These are phyloP conservation scores for Pyrenophora seminiperda DNA, from an alignment of 2,329 filamentous ascomycete genomes.

Conservation along the genomic window DNA sequence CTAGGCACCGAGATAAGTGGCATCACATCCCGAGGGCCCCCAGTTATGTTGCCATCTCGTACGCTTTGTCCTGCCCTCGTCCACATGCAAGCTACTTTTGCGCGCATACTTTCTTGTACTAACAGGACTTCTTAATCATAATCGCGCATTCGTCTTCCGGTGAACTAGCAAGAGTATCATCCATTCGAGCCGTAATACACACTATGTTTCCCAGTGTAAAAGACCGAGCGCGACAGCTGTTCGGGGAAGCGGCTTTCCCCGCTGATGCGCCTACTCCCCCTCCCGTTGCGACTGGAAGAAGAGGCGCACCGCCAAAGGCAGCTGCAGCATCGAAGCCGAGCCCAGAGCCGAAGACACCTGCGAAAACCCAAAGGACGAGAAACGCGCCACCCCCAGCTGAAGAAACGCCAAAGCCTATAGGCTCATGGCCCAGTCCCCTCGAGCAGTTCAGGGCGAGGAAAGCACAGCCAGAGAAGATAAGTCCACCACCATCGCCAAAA, in stretches of 20 bases:
- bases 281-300: conserved; percentile 14
- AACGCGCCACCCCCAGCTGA: conserved; percentile 5
- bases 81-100: conserved; percentile 1
- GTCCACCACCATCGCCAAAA: conserved; percentile 9
- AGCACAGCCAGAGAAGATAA: conserved; percentile 4
- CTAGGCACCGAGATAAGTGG: conserved; percentile 14
- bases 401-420: conserved; percentile 12
- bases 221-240: conserved; percentile 22
- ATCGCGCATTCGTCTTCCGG: background rate
- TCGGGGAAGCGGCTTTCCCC: conserved; percentile 9
- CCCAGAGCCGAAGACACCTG: background rate
- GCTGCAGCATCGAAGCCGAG: conserved; percentile 8
- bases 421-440: conserved; percentile 14
- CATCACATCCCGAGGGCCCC: conserved; percentile 13
- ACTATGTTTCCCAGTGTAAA: conserved; percentile 31
- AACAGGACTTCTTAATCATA: conserved; percentile 1
- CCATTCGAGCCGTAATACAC: conserved; percentile 6
- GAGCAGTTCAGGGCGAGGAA: conserved; percentile 8
- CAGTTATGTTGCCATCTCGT: conserved; percentile 10
- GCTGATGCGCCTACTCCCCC: conserved; percentile 9
- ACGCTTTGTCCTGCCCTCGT: conserved; percentile 7
- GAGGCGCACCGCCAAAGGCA: conserved; percentile 16
- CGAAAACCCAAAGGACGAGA: conserved; percentile 1
- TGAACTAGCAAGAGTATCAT: background rate
- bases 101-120: conserved; percentile 2